phyloP scores from a whole-genome alignment of 345 rosid species.

The Syzygium aqueum region DNA sequence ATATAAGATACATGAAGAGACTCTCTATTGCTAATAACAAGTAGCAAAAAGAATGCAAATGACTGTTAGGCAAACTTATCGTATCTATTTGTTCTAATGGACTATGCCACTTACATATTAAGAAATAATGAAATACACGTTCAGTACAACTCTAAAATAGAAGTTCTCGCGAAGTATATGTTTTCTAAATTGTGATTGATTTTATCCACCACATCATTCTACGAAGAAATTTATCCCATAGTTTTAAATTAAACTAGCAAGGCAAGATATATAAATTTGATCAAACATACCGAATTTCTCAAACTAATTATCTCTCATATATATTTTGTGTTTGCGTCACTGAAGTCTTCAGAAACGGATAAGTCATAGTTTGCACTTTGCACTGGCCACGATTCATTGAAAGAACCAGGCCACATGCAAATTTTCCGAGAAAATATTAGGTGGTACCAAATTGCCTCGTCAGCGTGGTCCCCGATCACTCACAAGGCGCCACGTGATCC shows the following conservation, averaged over 20 bases:
- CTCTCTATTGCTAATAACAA: neutral
- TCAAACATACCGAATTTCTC: neutral
- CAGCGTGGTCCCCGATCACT: no score
- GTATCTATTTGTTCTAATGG: neutral
- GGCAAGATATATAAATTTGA: neutral
- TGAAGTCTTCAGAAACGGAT: neutral
- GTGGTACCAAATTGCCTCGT: no score
- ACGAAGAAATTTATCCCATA: neutral
- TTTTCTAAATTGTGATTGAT: neutral
- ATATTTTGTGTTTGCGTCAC: neutral
- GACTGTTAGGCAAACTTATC: neutral
- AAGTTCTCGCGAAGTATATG: accelerated
- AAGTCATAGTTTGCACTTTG: neutral
- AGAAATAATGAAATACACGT: neutral
- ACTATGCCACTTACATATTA: neutral
- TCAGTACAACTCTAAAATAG: neutral
- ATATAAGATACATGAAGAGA: neutral
- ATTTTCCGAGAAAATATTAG: no score
- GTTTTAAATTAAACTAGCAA: neutral
- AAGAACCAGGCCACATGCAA: neutral
- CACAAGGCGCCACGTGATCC: no score
- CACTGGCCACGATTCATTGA: neutral
- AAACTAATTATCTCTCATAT: neutral
- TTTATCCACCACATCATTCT: neutral
- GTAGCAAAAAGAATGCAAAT: neutral